Evolutionary conservation across 495 filamentous ascomycete genomes (phyloP).

Genomic region (Alectoria sarmentosa): DNA sequence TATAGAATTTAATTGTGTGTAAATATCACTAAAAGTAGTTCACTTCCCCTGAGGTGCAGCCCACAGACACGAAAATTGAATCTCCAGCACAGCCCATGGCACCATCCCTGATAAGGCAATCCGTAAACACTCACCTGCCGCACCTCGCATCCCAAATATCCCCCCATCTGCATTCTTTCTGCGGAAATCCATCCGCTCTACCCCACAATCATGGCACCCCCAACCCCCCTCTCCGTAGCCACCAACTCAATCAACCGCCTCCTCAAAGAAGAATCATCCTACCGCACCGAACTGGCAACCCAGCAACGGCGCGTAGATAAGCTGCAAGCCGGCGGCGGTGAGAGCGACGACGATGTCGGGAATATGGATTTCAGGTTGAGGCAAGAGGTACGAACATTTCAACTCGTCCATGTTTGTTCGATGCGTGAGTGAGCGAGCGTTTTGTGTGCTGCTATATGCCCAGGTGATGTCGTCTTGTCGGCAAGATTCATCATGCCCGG

Average conservation of each 20-base stretch:
- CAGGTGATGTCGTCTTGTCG: too few species aligned
- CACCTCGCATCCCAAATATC: slow-evolving; percentile 1
- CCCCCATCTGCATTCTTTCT: not conserved
- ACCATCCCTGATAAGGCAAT: slow-evolving; percentile 3
- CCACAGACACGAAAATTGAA: not conserved
- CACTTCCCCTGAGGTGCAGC: not conserved
- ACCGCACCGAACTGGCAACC: slow-evolving; percentile 70
- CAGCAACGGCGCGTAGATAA: slow-evolving; percentile 67
- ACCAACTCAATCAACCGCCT: slow-evolving; percentile 71
- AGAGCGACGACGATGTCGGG: slow-evolving; percentile 43
- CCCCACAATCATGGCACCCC: slow-evolving; percentile 54
- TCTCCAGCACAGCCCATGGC: too few species aligned
- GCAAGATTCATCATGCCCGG: too few species aligned
- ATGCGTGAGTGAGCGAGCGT: slow-evolving; percentile 15
- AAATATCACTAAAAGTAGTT: too few species aligned
- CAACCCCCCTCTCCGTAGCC: slow-evolving; percentile 62
- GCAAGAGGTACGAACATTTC: too few species aligned
- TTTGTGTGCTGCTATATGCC: not conserved
- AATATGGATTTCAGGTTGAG: slow-evolving; percentile 65
- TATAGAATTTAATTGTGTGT: not conserved
- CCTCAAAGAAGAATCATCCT: slow-evolving; percentile 84
- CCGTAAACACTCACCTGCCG: slow-evolving; percentile 12
- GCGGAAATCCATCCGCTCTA: not conserved
- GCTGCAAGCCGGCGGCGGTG: slow-evolving; percentile 36
- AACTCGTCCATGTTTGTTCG: too few species aligned